Percentiles rank a stretch among this genome's conserved stretches.
Conservation (phyloP, 176 grass and related monocot genomes). For the Carex scoparia region DNA sequence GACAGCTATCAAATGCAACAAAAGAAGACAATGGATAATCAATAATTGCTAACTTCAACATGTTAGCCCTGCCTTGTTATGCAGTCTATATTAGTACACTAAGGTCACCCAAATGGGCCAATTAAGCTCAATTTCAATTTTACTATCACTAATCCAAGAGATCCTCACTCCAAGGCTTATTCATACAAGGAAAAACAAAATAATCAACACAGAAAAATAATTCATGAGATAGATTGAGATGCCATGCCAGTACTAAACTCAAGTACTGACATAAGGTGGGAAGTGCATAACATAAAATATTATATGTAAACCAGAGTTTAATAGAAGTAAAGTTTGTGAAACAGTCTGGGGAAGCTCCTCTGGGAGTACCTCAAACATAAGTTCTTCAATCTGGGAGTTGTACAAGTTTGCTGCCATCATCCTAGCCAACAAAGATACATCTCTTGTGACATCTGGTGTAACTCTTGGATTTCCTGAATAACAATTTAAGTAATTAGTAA, state of each 20-base stretch:
- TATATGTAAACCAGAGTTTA: not conserved
- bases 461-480: slow-evolving; percentile 80
- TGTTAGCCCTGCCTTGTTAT: not conserved
- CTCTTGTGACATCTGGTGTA: slow-evolving; percentile 80
- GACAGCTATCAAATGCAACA: slow-evolving; percentile 46
- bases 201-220: not conserved
- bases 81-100: not conserved
- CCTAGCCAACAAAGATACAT: slow-evolving; percentile 73
- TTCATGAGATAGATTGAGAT: not conserved
- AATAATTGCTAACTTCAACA: not conserved
- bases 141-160: not conserved
- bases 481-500: not conserved
- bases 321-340: not conserved
- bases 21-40: not conserved
- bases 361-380: slow-evolving; percentile 80
- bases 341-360: not conserved
- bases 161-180: not conserved
- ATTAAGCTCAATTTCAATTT: no score
- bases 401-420: slow-evolving; percentile 91
- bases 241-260: not conserved
- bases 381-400: slow-evolving; percentile 62
- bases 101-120: not conserved
- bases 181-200: not conserved
- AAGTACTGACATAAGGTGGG: not conserved
- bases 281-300: slow-evolving; percentile 4